Base-by-base conservation (phyloP, 371 early-diverging fungal species). In the Actinomortierella ambigua region DNA sequence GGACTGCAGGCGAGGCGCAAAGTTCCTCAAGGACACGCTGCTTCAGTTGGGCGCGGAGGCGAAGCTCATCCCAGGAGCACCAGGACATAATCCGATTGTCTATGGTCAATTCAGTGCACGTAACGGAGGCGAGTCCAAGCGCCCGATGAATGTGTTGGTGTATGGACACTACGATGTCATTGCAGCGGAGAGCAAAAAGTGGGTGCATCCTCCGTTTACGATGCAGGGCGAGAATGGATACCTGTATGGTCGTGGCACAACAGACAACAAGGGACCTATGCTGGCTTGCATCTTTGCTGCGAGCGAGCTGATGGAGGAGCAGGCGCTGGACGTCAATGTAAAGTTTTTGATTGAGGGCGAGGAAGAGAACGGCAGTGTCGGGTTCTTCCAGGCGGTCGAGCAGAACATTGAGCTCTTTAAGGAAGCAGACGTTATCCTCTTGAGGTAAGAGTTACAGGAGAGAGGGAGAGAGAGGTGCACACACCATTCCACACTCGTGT, bases 81-180 rank as follows among this genome's bases (percentile, higher is more conserved):
- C 84, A 27, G 85, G 87, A 1, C 79, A 83, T 34, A 93, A 93
- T 57, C 93, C 94, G 17, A 57, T 93, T 29, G 92, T 93, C 3
- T 88, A 88, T 61, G 92, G 86, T 8, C 83, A 83, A 51, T 93
- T 93, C 57, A 79, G 77, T 68, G 46, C 82, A 53, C 53, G 60
- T 0, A 57, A 66, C 0, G 50, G 47, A 5, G 42, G 41, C 3
- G 46, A 50, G 13, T 27, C 52, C 8, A 39, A 27, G 1, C 61
- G 69, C 1, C 60, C 70, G 13, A 68, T 80, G 20, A 90, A 90
- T 22, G 84, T 93, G 0, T 69, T 94, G 26, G 82, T 92, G 11
- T 94, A 94, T 71, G 94, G 93, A 0, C 94, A 94, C 71, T 94
- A 94, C 61, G 94, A 94, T 68, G 94, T 94, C 9, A 88, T 91